These are phyloP conservation scores for Mucor racemosus DNA, from an alignment of 371 early-diverging fungal genomes.

Conservation along the genomic window DNA sequence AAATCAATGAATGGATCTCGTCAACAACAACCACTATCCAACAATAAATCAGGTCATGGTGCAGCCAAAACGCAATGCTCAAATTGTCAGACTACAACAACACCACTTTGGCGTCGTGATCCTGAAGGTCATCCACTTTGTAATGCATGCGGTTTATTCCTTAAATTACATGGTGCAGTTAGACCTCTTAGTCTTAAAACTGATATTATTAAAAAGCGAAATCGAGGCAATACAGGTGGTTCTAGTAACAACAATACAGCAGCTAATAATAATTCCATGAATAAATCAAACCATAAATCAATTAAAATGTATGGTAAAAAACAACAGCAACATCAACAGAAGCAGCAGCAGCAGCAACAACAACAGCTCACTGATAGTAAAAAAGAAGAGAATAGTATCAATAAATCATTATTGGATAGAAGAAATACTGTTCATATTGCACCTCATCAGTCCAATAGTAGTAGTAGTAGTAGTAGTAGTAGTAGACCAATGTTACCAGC, in stretches of 20 bases:
- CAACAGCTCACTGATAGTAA: not conserved
- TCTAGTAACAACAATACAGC: not conserved
- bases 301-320: not conserved
- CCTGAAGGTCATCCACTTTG: conserved; percentile 70
- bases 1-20: not conserved
- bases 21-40: not conserved
- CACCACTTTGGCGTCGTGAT: conserved; percentile 97
- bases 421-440: conserved; percentile 22
- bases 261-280: not conserved
- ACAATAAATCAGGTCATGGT: not conserved
- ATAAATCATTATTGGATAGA: conserved; percentile 2
- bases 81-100: conserved; percentile 90
- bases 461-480: not conserved
- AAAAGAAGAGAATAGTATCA: not conserved
- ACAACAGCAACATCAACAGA: not conserved
- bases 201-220: conserved; percentile 85
- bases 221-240: conserved; percentile 47
- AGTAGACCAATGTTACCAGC: conserved; percentile 2
- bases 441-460: conserved; percentile 1
- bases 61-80: conserved; percentile 63
- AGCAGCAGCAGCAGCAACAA: not conserved
- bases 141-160: conserved; percentile 71
- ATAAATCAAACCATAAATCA: not conserved
- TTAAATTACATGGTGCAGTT: conserved; percentile 85
- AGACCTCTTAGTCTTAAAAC: conserved; percentile 85